Evolutionary conservation across 164 flowering plant species (phyloP), one percentile per base, ranked within the genome.

Genomic region (Akebia trifoliata): DNA sequence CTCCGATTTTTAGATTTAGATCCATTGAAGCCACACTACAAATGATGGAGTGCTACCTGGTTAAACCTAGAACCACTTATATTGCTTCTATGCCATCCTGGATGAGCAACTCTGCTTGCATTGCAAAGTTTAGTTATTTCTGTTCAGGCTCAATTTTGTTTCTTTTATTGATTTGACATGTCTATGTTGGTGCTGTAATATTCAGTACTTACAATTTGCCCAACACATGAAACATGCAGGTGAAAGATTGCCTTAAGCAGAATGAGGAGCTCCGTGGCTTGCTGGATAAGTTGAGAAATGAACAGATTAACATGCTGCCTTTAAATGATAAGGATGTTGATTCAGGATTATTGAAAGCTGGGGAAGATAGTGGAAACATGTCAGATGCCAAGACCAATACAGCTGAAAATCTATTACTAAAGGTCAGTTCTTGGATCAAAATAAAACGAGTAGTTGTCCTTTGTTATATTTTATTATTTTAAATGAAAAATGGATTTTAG

Each of bases 181-280:
- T 32, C 8, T 32, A 20, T 22, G 17, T 21, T 6, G 29, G 44
- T 24, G 32, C 14, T 36, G 8, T 15, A 15, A 3, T 59, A 1
- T 35, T 24, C 15, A 37, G 48, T 44, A 4, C 11, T n/a, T 50
- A 17, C n/a, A 21, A 44, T 29, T 12, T 50, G 21, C 31, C n/a
- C 49, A 30, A 18, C 47, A 42, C 24, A 15, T 59, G 53, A 22
- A 28, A 51, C 39, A 47, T 63, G 47, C 72, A 92, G 98, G 85
- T 89, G 67, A 87, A 85, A 69, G 88, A 81, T 50, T 86, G 96
- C 62, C 81, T 92, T 8, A 77, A 79, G 70, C 87, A 85, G 76
- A 86, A 89, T 70, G 87, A 87, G 51, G 97, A 84, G 65, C 95
- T 93, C 18, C 88, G 94, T 26, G 65, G 56, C 36, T 38, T 72